These are phyloP conservation scores for Neophaeococcomyces mojaviensis DNA, from an alignment of 2,329 filamentous ascomycete species.

Conservation along the genomic window DNA sequence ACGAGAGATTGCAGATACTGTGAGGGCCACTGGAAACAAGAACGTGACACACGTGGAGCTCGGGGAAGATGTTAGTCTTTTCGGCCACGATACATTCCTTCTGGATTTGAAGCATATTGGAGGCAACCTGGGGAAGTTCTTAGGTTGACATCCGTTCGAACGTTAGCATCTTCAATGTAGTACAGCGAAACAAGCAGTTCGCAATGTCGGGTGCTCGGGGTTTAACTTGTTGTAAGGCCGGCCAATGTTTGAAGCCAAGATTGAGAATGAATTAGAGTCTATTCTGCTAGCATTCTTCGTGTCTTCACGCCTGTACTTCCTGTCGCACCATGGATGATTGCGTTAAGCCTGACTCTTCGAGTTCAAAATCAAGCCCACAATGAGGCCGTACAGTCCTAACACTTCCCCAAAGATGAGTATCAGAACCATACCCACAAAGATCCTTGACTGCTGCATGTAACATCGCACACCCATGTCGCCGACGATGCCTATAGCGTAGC, in stretches of 20 bases:
- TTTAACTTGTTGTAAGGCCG: too few species aligned
- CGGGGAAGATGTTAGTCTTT: constrained; percentile 86
- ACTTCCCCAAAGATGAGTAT: constrained; percentile 99
- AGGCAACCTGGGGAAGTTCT: constrained; percentile 69
- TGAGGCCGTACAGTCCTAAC: constrained; percentile 88
- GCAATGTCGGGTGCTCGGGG: too few species aligned
- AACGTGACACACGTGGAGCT: constrained; percentile 82
- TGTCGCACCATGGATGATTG: background rate
- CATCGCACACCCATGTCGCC: constrained; percentile 87
- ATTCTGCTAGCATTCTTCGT: too few species aligned
- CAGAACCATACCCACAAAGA: constrained; percentile 97
- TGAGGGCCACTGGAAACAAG: constrained; percentile 69
- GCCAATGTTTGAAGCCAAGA: too few species aligned
- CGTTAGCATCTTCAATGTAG: constrained; percentile 37
- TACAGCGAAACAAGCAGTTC: too few species aligned
- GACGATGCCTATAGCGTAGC: constrained; percentile 92
- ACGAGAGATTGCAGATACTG: constrained; percentile 78
- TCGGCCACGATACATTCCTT: constrained; percentile 94
- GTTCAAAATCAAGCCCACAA: constrained; percentile 89
- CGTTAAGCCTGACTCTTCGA: constrained; percentile 52
- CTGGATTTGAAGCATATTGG: constrained; percentile 89
- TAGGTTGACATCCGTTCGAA: constrained; percentile 46
- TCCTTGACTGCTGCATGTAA: constrained; percentile 91
- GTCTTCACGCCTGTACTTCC: too few species aligned
- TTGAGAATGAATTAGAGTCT: too few species aligned